phyloP scores from a whole-genome alignment of 2,329 filamentous ascomycete genomes.

The Pseudogymnoascus sp. region DNA sequence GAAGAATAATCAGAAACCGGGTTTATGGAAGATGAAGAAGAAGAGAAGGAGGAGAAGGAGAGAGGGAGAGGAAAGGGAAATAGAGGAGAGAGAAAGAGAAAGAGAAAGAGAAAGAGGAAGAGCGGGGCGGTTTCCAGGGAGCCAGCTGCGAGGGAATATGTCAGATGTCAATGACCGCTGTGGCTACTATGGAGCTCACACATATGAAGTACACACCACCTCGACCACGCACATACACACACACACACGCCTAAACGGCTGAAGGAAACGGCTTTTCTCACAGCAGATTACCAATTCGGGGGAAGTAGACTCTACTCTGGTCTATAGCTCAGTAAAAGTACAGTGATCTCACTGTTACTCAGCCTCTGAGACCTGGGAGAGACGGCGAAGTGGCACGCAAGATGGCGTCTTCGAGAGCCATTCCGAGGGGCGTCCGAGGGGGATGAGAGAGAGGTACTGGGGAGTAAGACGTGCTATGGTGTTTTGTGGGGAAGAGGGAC shows the following conservation, averaged over 20 bases:
- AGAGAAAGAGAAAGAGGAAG: not conserved
- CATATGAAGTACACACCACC: constrained; percentile 4
- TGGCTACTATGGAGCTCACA: constrained; percentile 2
- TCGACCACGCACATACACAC: not conserved
- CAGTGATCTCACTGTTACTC: not conserved
- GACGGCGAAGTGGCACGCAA: not conserved
- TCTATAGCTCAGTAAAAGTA: not conserved
- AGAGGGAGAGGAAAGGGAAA: not conserved
- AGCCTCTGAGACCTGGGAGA: not conserved
- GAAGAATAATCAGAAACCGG: not conserved
- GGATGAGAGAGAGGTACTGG: not conserved
- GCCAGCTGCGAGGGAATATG: constrained; percentile 1
- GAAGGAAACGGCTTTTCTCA: not conserved
- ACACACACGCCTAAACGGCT: not conserved
- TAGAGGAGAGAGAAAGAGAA: not conserved
- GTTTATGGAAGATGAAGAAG: not conserved
- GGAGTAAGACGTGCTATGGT: not conserved
- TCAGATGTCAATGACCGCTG: constrained; percentile 3
- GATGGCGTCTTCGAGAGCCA: not conserved
- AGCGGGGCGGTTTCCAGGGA: not conserved
- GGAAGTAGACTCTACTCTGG: not conserved
- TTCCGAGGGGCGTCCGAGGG: constrained; percentile 3
- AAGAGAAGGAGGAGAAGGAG: not conserved
- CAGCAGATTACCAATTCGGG: not conserved
- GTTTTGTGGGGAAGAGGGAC: not conserved